A percentile compares a stretch with the other conserved stretches of the same genome.
Evolutionary conservation across 352 stramenopile genomes (phyloP).

Genomic region (Phytopythium aichiense): DNA sequence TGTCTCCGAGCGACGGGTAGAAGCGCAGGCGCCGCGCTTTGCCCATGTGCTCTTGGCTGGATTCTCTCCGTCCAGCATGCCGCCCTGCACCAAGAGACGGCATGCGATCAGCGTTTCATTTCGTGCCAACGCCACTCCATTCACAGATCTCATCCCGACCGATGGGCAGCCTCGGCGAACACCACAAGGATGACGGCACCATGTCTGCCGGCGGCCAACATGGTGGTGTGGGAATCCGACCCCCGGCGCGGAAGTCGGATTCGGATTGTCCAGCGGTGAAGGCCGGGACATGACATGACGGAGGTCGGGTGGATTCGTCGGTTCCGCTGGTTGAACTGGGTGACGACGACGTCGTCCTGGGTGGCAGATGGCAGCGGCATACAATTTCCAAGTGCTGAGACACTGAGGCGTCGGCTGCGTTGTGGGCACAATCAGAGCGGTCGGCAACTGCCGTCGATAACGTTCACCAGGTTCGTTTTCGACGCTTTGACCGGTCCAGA

Average conservation of each 20-base stretch:
- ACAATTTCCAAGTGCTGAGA: not conserved
- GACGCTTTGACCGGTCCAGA: not conserved
- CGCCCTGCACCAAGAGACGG: not conserved
- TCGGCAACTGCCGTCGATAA: not conserved
- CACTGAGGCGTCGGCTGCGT: not conserved
- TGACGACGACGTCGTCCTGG: too few relatives aligned
- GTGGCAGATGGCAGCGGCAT: not conserved
- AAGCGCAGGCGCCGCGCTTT: constrained; percentile 57
- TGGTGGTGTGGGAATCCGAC: too few relatives aligned
- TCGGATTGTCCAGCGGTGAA: too few relatives aligned
- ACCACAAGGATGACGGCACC: too few relatives aligned
- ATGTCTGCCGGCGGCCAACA: too few relatives aligned
- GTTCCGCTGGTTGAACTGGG: not conserved
- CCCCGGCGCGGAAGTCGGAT: too few relatives aligned
- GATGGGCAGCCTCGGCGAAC: too few relatives aligned
- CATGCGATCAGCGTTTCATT: too few relatives aligned
- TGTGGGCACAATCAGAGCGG: not conserved
- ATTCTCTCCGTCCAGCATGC: not conserved
- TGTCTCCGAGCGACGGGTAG: constrained; percentile 58
- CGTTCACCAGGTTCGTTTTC: not conserved
- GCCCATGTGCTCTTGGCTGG: constrained; percentile 11
- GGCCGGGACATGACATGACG: too few relatives aligned
- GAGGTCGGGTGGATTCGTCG: not conserved
- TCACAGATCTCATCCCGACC: too few relatives aligned
- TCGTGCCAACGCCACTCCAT: too few relatives aligned